These are phyloP conservation scores for Dispira simplex DNA, from an alignment of 192 early-diverging fungal species.

Conservation along the genomic window DNA sequence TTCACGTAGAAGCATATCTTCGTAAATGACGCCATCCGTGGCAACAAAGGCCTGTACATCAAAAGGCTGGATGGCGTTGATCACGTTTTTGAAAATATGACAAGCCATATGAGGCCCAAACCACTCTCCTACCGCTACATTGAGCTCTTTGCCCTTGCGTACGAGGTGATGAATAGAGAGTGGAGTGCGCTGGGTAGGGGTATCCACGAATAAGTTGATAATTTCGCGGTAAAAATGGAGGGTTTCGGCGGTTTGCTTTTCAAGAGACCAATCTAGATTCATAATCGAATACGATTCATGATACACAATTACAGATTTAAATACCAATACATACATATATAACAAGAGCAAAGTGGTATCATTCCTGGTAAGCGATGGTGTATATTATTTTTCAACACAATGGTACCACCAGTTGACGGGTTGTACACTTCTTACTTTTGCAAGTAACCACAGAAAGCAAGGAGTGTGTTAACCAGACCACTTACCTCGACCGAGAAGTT, in stretches of 20 bases:
- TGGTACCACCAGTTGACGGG: no score
- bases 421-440: no score
- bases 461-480: background rate
- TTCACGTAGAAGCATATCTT: conserved; percentile 17
- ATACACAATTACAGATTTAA: no score
- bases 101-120: conserved; percentile 87
- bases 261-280: conserved; percentile 17
- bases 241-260: conserved; percentile 10
- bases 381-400: no score
- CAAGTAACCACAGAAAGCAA: no score
- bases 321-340: no score
- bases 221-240: conserved; percentile 29
- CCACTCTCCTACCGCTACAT: conserved; percentile 92
- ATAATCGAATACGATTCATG: no score
- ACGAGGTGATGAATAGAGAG: conserved; percentile 94
- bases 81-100: conserved; percentile 37
- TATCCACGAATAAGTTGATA: conserved; percentile 70
- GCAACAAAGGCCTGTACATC: conserved; percentile 59
- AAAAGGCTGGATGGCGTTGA: conserved; percentile 8
- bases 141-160: conserved; percentile 60
- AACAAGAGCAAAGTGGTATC: no score
- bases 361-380: no score
- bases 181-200: conserved; percentile 40
- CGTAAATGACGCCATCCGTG: conserved; percentile 70
- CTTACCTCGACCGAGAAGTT: conserved; percentile 60